Evolutionary conservation across 352 stramenopile species (phyloP), one percentile per base, ranked within the genome.

Genomic region (Phytopythium vexans): DNA sequence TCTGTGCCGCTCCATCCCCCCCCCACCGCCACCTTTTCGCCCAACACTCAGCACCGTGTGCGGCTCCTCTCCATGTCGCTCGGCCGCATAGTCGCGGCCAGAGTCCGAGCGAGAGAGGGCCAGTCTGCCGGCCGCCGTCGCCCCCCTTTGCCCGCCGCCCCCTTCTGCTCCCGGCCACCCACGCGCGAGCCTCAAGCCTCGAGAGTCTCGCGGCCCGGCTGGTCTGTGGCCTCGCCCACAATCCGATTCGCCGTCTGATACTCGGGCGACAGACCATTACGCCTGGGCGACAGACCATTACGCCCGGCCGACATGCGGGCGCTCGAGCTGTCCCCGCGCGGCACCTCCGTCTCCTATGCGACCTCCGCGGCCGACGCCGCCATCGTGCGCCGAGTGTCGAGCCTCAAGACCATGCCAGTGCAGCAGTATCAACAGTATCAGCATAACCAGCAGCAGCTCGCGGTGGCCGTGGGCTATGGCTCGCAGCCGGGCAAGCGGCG

Each of bases 291-390:
- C 11, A 9, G 10, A 41, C 38, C 38, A 14, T 14, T 15, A 32
- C 40, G 6, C 3, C 33, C 15, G 8, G 6, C 31, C 44, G 11
- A 3, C 32, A 52, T 52, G 45, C 45, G 45, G 32, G 45, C 15
- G 8, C 56, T 66, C 60, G 67, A 76, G 67, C 72, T 68, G 50
- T 68, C 64, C 60, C 67, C 64, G 33, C 56, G 63, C 54, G 67
- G 67, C 34, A 71, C 67, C 55, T 68, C 56, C 64, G 59, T 76
- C 48, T 68, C 64, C 8, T 73, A 66, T 58, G 33, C 54, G 27
- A 60, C 56, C 52, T 42, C 60, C 37, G 58, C 54, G 47, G 52
- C 53, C 8, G 55, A 55, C 52, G 59, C 67, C 12, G 56, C 60
- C 14, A 59, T 66, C 47, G 67, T 76, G 11, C 72, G 72, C 49